These are phyloP conservation scores for Grosmannia penicillata DNA, from an alignment of 2,329 filamentous ascomycete genomes.

Conservation along the genomic window DNA sequence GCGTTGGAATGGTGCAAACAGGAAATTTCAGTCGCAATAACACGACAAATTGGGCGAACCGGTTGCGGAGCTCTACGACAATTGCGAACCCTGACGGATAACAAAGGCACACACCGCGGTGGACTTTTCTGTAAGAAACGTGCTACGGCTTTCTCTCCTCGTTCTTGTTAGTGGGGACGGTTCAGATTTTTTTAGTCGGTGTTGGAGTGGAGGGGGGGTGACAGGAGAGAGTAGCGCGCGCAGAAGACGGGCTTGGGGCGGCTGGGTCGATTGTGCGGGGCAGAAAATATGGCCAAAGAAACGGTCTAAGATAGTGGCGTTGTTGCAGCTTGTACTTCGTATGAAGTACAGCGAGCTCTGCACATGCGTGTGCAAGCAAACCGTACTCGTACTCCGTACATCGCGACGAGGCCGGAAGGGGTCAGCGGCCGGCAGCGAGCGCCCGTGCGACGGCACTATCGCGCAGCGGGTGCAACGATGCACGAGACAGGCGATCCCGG, in stretches of 20 bases:
- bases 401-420: no score
- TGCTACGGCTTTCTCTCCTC: constrained; percentile 6
- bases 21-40: constrained; percentile 6
- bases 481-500: no score
- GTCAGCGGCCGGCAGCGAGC: no score
- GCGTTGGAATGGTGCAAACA: constrained; percentile 7
- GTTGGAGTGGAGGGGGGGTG: not conserved
- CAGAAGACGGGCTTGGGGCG: no score
- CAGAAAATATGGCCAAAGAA: not conserved
- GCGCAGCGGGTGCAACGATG: no score
- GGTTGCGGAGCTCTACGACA: not conserved
- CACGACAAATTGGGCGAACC: not conserved
- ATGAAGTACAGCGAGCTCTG: no score
- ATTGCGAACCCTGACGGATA: constrained; percentile 7
- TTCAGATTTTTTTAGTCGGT: constrained; percentile 4
- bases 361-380: no score
- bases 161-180: constrained; percentile 13
- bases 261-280: constrained; percentile 2
- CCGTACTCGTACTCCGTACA: no score
- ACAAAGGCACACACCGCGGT: not conserved
- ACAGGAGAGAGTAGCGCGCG: not conserved
- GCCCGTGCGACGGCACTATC: no score
- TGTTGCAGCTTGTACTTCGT: not conserved
- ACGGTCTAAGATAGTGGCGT: not conserved
- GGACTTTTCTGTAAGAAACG: not conserved